phyloP scores from a whole-genome alignment of 208 protist species.

The Crithidia sp. region DNA sequence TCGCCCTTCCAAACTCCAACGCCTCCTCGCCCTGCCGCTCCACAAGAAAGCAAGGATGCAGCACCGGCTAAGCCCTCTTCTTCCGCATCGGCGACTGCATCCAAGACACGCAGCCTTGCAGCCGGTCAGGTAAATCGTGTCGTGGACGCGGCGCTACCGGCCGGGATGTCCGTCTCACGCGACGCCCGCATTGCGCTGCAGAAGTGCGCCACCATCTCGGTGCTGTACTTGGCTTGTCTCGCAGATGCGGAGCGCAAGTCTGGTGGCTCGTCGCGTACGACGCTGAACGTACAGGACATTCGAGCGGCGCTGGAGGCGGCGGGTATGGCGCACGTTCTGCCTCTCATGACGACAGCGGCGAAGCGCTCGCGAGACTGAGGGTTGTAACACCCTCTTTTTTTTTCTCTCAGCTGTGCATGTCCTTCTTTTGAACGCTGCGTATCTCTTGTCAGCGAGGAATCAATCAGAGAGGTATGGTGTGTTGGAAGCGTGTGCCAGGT shows the following conservation, averaged over 20 bases:
- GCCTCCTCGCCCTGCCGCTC: not conserved
- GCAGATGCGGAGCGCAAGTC: slow-evolving; percentile 65
- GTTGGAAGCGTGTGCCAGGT: too few species aligned
- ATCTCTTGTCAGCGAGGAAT: too few species aligned
- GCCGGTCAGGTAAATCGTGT: slow-evolving; percentile 78
- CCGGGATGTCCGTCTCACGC: slow-evolving; percentile 65
- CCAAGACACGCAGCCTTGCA: slow-evolving; percentile 51
- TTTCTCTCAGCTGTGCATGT: not conserved
- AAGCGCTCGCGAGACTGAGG: slow-evolving; percentile 54
- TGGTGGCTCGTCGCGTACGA: slow-evolving; percentile 52
- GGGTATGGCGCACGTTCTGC: slow-evolving; percentile 72
- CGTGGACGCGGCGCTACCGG: slow-evolving; percentile 55
- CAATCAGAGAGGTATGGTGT: too few species aligned
- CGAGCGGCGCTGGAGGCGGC: slow-evolving; percentile 64
- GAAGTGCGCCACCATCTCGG: slow-evolving; percentile 71
- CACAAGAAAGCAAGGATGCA: not conserved
- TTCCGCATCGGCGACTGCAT: not conserved
- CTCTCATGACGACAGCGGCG: slow-evolving; percentile 46
- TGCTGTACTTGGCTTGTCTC: slow-evolving; percentile 78
- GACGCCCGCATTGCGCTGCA: slow-evolving; percentile 79
- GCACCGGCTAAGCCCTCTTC: not conserved
- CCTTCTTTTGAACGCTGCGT: not conserved
- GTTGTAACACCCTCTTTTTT: not conserved
- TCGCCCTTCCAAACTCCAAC: too few species aligned
- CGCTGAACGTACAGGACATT: slow-evolving; percentile 72